Evolutionary conservation across 352 stramenopile species (phyloP).

Genomic region (Phytophthora tentaculata): DNA sequence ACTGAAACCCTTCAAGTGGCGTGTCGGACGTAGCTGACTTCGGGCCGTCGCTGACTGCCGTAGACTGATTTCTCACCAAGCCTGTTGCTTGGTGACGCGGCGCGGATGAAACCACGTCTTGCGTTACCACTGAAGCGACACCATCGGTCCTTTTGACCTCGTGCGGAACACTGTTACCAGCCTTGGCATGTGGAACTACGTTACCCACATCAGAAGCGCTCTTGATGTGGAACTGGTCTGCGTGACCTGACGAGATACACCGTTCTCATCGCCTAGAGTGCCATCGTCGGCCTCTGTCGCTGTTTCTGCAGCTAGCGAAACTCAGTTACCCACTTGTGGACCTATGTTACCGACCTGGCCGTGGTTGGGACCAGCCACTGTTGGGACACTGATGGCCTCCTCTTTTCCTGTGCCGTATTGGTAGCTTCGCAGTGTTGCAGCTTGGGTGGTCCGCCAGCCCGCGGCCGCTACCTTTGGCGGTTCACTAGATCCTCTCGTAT

Average conservation of each 20-base stretch:
- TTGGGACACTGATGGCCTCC: too few relatives aligned
- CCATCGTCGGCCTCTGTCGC: not conserved
- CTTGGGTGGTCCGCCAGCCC: too few relatives aligned
- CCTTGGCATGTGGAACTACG: not conserved
- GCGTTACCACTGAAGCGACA: not conserved
- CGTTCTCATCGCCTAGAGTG: not conserved
- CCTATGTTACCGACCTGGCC: not conserved
- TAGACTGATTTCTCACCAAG: too few relatives aligned
- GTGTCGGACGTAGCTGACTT: too few relatives aligned
- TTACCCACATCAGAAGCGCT: not conserved
- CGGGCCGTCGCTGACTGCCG: too few relatives aligned
- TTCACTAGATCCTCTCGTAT: too few relatives aligned
- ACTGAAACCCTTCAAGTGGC: too few relatives aligned
- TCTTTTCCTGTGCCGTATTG: too few relatives aligned
- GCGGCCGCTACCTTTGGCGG: too few relatives aligned
- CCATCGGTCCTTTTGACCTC: not conserved
- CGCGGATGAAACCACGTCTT: not conserved
- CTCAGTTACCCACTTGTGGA: not conserved
- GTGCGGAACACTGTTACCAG: not conserved
- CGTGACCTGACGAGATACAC: not conserved
- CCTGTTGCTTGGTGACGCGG: not conserved
- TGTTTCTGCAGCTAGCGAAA: not conserved
- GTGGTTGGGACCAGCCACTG: too few relatives aligned
- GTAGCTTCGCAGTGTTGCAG: too few relatives aligned
- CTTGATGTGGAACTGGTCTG: not conserved